Evolutionary conservation across 2,329 filamentous ascomycete species (phyloP).

Genomic region (Leptographium wingfieldii): DNA sequence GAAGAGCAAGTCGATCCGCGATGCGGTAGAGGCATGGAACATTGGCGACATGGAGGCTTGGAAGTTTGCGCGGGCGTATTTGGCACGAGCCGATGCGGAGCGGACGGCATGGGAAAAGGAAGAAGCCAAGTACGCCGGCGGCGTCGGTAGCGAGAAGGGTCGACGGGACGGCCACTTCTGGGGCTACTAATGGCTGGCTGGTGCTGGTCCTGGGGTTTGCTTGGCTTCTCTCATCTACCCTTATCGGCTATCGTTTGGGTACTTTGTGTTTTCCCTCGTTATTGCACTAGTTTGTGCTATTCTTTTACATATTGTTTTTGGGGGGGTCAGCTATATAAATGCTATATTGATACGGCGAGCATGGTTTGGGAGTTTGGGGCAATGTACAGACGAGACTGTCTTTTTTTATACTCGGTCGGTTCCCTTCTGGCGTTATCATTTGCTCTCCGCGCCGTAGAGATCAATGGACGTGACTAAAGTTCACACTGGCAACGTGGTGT

Average conservation of each 20-base stretch:
- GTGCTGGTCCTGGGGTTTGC: background rate
- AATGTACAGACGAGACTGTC: background rate
- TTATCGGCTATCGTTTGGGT: background rate
- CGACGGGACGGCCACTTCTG: constrained; percentile 11
- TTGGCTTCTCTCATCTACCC: background rate
- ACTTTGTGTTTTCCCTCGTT: background rate
- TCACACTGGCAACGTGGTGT: background rate
- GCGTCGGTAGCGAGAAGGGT: constrained; percentile 40
- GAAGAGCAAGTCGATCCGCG: constrained; percentile 32
- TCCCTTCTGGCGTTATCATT: background rate
- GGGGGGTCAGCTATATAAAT: background rate
- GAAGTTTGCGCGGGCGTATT: constrained; percentile 59
- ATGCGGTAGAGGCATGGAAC: constrained; percentile 52
- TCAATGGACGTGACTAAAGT: background rate
- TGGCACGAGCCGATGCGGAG: constrained; percentile 51
- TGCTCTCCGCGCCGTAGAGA: background rate
- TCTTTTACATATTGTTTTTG: background rate
- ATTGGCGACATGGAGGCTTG: constrained; percentile 66
- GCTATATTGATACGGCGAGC: background rate
- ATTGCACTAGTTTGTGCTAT: background rate
- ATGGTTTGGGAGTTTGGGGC: background rate
- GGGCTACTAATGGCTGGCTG: background rate
- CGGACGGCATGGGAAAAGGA: constrained; percentile 57
- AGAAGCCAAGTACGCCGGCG: constrained; percentile 51
- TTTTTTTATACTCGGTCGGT: background rate